Evolutionary conservation across 2,329 filamentous ascomycete genomes (phyloP), one percentile per base, ranked within the genome.

Genomic region (Paecilomyces sp.): DNA sequence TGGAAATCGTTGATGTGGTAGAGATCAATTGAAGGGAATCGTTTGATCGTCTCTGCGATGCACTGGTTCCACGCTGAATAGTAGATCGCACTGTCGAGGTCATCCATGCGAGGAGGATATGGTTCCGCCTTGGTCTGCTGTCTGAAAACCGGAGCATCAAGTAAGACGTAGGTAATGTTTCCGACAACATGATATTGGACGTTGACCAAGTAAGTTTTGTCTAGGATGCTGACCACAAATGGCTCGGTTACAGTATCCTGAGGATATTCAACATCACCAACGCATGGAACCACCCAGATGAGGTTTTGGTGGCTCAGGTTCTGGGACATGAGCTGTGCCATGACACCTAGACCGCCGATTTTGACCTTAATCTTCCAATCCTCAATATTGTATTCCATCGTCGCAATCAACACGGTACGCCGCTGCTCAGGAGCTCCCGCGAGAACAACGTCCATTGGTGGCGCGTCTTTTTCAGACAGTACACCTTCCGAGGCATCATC

Each of bases 321-420:
- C 66, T 84, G 83, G 47, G 81, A 82, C 84, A 86, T 86, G 4
- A 86, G 75, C 63, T 84, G 81, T n/a, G 84, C 83, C 84, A 87
- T 87, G 62, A 86, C 84, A 70, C 84, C 84, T 2, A 87, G 76
- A 64, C 84, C 84, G 63, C 84, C 84, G 58, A 87, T 87, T 74
- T 87, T 87, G 74, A 87, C 83, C 71, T 86, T 86, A 74, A 86
- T 83, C 28, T 72, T 76, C 81, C 84, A 86, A 67, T 87, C 84
- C 58, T 84, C 81, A 61, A 87, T 87, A 63, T 86, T 83, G 72
- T 87, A 87, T 70, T 87, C 84, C 81, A 86, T 85, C 12, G 84
- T 86, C 11, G 83, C 84, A 56, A 87, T 85, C 28, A 86, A 76
- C 2, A 86, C 80, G 13, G 79, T 85, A n/a, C 81, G 75, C 25